Percentiles rank a stretch among this genome's conserved stretches.
Conservation (phyloP, 2,329 filamentous ascomycete genomes). For the Aspergillus ochraceus region DNA sequence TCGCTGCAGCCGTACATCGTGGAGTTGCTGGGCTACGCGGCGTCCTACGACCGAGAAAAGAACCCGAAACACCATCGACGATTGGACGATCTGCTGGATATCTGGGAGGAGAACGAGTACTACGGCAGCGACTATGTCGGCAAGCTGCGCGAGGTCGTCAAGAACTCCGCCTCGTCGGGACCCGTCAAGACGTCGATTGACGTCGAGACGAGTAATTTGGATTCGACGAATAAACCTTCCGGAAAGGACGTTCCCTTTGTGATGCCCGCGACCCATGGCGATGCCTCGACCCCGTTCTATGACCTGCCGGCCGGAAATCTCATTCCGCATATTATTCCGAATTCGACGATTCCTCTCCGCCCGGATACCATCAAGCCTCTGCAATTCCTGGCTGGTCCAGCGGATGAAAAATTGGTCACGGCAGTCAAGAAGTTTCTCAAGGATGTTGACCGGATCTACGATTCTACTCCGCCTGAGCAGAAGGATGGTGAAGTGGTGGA, state of each 20-base stretch:
- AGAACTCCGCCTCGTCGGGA: constrained; percentile 41
- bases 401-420: constrained; percentile 63
- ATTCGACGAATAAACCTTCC: constrained; percentile 47
- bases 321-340: constrained; percentile 74
- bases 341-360: constrained; percentile 73
- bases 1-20: constrained; percentile 61
- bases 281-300: constrained; percentile 71
- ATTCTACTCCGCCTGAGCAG: constrained; percentile 47
- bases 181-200: constrained; percentile 31
- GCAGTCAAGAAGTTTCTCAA: constrained; percentile 70
- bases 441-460: constrained; percentile 69
- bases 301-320: constrained; percentile 81
- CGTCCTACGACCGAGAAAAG: constrained; percentile 53
- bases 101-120: constrained; percentile 71
- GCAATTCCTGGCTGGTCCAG: constrained; percentile 67
- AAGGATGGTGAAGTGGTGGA: constrained; percentile 57
- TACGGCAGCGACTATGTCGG: constrained; percentile 56
- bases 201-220: constrained; percentile 22
- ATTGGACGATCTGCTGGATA: constrained; percentile 61
- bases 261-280: constrained; percentile 76
- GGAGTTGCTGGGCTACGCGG: constrained; percentile 61
- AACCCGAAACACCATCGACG: constrained; percentile 67
- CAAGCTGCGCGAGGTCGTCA: constrained; percentile 61
- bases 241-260: constrained; percentile 60
- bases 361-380: constrained; percentile 70